phyloP scores from a whole-genome alignment of 192 early-diverging fungal genomes.

The Nowakowskiella sp. region DNA sequence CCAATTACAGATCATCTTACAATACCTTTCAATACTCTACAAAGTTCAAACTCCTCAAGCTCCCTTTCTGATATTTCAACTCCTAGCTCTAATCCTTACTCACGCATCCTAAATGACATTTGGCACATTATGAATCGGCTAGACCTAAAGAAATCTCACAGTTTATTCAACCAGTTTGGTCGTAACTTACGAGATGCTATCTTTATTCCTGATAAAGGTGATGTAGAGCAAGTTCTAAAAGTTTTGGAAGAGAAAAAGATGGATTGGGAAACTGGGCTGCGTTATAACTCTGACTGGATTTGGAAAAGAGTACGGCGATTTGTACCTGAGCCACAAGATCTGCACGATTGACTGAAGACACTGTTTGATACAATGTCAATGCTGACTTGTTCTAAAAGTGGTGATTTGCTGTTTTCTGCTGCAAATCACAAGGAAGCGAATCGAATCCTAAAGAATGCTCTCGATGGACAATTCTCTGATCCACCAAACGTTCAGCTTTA shows the following conservation, averaged over 20 bases:
- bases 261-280: neutral
- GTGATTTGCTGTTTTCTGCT: neutral
- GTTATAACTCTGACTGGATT: neutral
- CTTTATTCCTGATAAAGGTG: neutral
- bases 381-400: neutral
- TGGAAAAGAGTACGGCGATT: neutral
- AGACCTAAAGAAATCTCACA: neutral
- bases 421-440: neutral
- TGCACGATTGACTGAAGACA: neutral
- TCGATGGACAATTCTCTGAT: neutral
- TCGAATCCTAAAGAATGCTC: neutral
- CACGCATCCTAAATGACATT: neutral
- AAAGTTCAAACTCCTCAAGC: no score
- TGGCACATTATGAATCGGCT: neutral
- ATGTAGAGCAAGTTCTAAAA: neutral
- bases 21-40: no score
- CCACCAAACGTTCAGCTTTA: neutral
- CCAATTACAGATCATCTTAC: no score
- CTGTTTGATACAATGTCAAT: neutral
- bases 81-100: neutral
- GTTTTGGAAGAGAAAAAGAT: neutral
- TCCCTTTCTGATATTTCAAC: no score
- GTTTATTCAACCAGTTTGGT: neutral
- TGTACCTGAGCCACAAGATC: neutral
- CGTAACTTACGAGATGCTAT: neutral